These are phyloP conservation scores for Sarocladium strictum DNA, from an alignment of 2,329 filamentous ascomycete genomes.

Conservation along the genomic window DNA sequence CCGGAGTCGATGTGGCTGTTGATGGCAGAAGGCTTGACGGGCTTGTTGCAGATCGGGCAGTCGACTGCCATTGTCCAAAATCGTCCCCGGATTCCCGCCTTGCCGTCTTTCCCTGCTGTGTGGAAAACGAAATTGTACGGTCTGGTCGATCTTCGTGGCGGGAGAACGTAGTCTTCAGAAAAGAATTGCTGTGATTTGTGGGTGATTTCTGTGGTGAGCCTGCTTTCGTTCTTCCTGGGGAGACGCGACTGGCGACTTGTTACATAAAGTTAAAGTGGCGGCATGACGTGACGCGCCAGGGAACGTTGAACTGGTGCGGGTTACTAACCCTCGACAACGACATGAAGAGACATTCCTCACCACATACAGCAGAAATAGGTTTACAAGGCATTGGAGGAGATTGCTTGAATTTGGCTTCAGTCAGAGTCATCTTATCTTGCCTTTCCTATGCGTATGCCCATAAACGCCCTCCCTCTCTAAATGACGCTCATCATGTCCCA, in stretches of 20 bases:
- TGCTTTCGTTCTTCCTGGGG: background rate
- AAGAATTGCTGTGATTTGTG: background rate
- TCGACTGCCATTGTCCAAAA: slow-evolving; percentile 45
- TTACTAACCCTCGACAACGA: background rate
- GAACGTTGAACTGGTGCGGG: background rate
- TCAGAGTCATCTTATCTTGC: background rate
- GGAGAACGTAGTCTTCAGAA: background rate
- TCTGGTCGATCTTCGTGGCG: background rate
- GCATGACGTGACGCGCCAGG: slow-evolving; percentile 2
- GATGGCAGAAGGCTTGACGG: slow-evolving; percentile 68
- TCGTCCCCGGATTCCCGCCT: background rate
- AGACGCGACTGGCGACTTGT: slow-evolving; percentile 1
- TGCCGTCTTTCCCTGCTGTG: background rate
- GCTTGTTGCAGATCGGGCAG: slow-evolving; percentile 76
- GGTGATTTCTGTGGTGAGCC: background rate
- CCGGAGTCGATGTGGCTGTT: slow-evolving; percentile 87
- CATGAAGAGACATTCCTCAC: background rate
- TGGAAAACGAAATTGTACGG: too few species aligned
- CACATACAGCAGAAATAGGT: too few species aligned
- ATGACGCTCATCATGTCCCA: background rate
- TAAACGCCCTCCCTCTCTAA: background rate
- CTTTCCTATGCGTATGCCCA: background rate
- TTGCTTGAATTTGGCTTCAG: too few species aligned
- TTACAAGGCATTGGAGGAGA: too few species aligned
- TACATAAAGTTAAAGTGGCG: slow-evolving; percentile 1